Evolutionary conservation across 176 grass and related monocot species (phyloP).

Genomic region (Pontederia crassipes): DNA sequence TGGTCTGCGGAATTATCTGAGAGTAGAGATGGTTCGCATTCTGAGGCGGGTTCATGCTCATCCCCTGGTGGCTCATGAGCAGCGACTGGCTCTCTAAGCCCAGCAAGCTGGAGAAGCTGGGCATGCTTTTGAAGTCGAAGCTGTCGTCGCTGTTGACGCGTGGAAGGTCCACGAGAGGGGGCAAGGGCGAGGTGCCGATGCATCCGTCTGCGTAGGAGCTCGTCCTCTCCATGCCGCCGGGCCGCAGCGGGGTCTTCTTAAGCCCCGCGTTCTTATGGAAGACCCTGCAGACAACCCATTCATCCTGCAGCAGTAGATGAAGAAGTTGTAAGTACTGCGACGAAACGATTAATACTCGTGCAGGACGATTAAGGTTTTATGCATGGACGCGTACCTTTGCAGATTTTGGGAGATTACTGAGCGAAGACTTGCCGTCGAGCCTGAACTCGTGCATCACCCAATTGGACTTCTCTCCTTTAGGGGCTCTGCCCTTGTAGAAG

Average conservation of each 20-base stretch:
- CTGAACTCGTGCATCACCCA: constrained; percentile 98
- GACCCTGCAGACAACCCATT: constrained; percentile 4
- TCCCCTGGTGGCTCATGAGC: not conserved
- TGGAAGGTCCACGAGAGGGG: not conserved
- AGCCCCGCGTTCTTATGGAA: not conserved
- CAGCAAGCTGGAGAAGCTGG: not conserved
- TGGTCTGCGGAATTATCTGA: not conserved
- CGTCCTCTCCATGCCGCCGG: not conserved
- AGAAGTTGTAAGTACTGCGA: not conserved
- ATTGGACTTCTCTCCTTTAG: constrained; percentile 63
- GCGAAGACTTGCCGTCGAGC: constrained; percentile 52
- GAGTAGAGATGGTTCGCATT: too few relatives aligned
- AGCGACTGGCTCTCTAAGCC: not conserved
- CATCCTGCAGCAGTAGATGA: not conserved
- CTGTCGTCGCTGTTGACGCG: too few relatives aligned
- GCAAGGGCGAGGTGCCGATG: not conserved
- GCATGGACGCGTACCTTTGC: constrained; percentile 35
- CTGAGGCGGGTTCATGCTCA: not conserved
- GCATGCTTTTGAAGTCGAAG: not conserved
- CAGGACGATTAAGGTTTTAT: not conserved
- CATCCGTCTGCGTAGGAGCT: not conserved
- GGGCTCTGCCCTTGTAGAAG: constrained; percentile 90
- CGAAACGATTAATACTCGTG: not conserved
- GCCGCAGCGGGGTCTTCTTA: not conserved
- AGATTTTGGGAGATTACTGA: constrained; percentile 38